Base-by-base conservation (phyloP, 305 asterid species). In the Striga hermonthica region DNA sequence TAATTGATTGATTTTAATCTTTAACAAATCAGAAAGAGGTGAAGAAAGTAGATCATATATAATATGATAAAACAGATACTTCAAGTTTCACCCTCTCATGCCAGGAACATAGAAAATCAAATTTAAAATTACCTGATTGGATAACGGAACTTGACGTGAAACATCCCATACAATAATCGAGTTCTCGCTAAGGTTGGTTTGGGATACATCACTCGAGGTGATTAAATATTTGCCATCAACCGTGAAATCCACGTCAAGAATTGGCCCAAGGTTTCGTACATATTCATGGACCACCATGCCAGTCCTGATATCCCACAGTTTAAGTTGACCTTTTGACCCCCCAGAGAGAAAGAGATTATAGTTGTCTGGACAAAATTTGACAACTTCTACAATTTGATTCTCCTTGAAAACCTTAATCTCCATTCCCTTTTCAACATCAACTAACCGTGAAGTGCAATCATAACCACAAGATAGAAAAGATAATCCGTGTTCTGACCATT, bases 91-190 rank as follows among this genome's bases (percentile, higher is more conserved):
- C 5, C 11, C 47, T 52, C 56, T 37, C 71, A 38, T 65, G 49
- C 49, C 40, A 5, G 43, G 13, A 50, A 65, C 31, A n/a, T 65
- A 35, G 54, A 49, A 22, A 31, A 10, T 13, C 43, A 9, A 13
- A 66, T 49, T 48, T 36, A 41, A 58, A 36, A 40, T 79, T 77
- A 80, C 99, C 96, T 93, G 96, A 72, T 90, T 93, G 49, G 96
- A 93, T 65, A 93, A 50, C 14, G 93, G 99, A 70, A 88, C 76
- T 82, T 88, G 89, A 9, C 96, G 82, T 6, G 89, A 81, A 54
- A 83, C 84, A 78, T 90, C 97, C 99, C 99, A 93, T 72, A 90
- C 90, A 57, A 90, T 76, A 35, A 93, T 88, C 39, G 95, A 81
- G 71, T 93, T 90, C 79, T 93, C 99, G 72, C 95, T 93, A 61